Percentiles rank a stretch among this genome's conserved stretches.
phyloP scores from a whole-genome alignment of 2,329 filamentous ascomycete species.

The Verticillium alfalfae region DNA sequence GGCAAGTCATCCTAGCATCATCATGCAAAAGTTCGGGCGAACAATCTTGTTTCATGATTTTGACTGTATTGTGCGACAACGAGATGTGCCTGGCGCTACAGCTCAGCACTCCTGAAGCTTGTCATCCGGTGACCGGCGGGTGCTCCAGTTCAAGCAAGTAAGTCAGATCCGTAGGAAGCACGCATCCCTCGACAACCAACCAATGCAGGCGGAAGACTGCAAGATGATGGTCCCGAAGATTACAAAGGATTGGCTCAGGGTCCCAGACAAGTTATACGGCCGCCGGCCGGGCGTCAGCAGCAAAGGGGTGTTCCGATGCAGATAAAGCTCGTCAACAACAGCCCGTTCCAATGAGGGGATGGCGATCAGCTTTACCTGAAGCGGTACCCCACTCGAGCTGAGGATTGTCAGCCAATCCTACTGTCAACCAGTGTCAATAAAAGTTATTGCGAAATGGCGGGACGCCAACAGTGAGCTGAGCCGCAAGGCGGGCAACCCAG shows the following conservation, averaged over 20 bases:
- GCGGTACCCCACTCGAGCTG: not conserved
- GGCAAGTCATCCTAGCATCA: not conserved
- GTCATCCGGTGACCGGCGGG: not conserved
- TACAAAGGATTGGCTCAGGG: not conserved
- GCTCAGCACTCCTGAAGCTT: not conserved
- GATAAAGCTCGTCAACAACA: not conserved
- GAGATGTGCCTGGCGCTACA: not conserved
- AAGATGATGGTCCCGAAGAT: not conserved
- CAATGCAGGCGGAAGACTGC: not conserved
- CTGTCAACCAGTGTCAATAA: not conserved
- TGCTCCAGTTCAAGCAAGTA: not conserved
- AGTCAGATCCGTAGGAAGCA: not conserved
- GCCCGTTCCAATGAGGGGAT: not conserved
- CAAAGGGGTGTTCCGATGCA: not conserved
- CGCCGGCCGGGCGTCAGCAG: not conserved
- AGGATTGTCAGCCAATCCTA: not conserved
- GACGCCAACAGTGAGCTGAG: not conserved
- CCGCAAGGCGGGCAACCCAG: not conserved
- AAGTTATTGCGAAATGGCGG: not conserved
- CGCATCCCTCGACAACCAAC: not conserved
- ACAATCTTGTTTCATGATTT: not conserved
- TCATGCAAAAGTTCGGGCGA: not conserved
- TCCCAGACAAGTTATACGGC: not conserved
- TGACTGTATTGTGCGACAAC: not conserved
- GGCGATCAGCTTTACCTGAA: not conserved